Evolutionary conservation across 2,329 filamentous ascomycete genomes (phyloP), one percentile per base, ranked within the genome.

Genomic region (Beauveria sp.): DNA sequence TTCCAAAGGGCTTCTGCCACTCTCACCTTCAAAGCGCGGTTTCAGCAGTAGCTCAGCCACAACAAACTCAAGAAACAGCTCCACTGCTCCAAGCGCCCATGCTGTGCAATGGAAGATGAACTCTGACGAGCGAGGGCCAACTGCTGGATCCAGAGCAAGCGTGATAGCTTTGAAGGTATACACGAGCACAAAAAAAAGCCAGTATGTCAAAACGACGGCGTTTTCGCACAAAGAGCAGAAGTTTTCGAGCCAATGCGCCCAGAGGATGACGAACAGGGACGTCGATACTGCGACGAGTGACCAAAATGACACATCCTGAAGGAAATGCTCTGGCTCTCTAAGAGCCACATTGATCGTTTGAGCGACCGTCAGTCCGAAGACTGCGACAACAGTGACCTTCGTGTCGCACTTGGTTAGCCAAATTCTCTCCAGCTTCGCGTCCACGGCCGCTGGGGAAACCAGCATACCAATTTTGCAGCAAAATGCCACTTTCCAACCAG

Each of bases 1-100:
- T 53, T 60, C 57, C 57, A 46, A 60, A 53, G 57, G 57, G 40
- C 49, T 60, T 38, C 26, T 53, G 57, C 57, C 91, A 86, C 6
- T 83, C 77, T 70, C 96, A 96, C 92, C 96, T 96, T 60, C 84
- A 88, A 65, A 96, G 72, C 0, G 90, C 89, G 69, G 96, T 95
- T 22, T 89, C 87, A 42, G 88, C 87, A 68, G 67, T 84, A 85
- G 75, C 91, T 91, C 18, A 88, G 88, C 67, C 90, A 84, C 22
- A 93, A 77, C 81, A 90, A 93, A 53, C 76, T 96, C 91, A 49
- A 93, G 75, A 26, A 82, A 74, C 66, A 95, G 91, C 66, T 90
- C 88, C 18, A 84, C 64, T 5, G 82, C 72, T 1, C 87, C 85
- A 58, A 93, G 76, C 1, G 82, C 88, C 55, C 90, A 78, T 40